Evolutionary conservation across 139 green algal species (phyloP), one percentile per base, ranked within the genome.

Genomic region (Helicosporidium sp.): DNA sequence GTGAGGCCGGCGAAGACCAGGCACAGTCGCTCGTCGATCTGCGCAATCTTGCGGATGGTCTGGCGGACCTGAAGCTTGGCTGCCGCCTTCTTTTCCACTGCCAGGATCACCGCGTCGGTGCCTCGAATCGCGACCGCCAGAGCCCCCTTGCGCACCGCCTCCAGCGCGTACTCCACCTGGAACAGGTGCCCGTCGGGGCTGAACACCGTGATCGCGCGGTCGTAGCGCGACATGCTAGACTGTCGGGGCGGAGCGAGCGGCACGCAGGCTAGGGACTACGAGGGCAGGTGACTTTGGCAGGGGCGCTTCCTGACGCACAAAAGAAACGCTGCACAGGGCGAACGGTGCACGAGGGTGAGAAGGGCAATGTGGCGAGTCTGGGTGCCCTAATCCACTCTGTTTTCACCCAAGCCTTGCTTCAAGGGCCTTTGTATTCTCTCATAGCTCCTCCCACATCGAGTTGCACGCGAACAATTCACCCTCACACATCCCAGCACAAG

Each of bases 161-260:
- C 90, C 27, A 93, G 60, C 1, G 89, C 89, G 61, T 98, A 98
- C 55, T 98, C 89, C 27, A 98, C 89, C 71, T 95, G 60, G 16
- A 68, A 91, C 60, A 93, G 64, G 51, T 93, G 83, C 3, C 83
- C 90, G 62, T 99, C 90, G 6, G 90, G 90, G 3, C 68, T 86
- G 64, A 99, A 99, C 10, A 99, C 91, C 3, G 90, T 98, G 68
- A 99, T 98, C 24, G 90, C 90, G 35, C 90, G 63, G 60, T 99
- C 89, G 59, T 99, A 97, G 34, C 78, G 68, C 6, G 80, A 74
- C 52, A 77, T 83, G 18, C 15, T 23, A 46, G 20, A 16, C 20
- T 24, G 41, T 49, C 69, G 18, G 28, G 33, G 20, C 42, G 10
- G 10, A 47, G 41, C 41, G n/a, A n/a, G n/a, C n/a, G n/a, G n/a